A percentile compares a stretch with the other conserved stretches of the same genome.
Evolutionary conservation across 257 asterid species (phyloP).

Genomic region (Solanum peruvianum): DNA sequence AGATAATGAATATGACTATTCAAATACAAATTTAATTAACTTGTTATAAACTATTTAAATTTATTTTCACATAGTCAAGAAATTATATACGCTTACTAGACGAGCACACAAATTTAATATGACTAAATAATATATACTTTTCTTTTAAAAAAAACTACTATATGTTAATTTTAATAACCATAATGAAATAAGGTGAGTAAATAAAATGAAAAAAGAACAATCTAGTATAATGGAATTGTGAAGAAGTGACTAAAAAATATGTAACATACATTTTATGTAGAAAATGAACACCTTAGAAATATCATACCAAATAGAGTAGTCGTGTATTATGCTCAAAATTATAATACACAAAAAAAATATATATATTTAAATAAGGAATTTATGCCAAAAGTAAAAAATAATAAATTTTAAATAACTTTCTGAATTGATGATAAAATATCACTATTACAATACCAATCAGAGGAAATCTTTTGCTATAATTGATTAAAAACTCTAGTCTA

Average conservation of each 20-base stretch:
- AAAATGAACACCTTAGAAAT: background rate
- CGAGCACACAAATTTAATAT: background rate
- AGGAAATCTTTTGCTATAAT: background rate
- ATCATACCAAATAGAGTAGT: background rate
- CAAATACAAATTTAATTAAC: background rate
- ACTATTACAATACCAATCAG: background rate
- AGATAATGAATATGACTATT: background rate
- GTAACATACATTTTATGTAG: background rate
- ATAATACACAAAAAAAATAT: background rate
- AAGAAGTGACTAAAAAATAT: background rate
- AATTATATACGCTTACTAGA: background rate
- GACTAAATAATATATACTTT: background rate
- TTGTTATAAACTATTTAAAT: background rate
- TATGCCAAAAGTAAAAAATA: background rate
- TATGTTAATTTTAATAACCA: background rate
- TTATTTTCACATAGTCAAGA: background rate
- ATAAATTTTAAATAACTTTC: background rate
- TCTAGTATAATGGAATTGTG: background rate
- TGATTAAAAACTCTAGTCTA: background rate
- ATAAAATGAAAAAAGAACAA: background rate
- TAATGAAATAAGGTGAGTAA: background rate
- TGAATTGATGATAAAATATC: background rate
- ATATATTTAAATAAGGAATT: background rate
- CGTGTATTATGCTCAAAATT: background rate
- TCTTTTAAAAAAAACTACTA: background rate